A percentile compares a stretch with the other conserved stretches of the same genome.
Conservation (phyloP, 805 yeast genomes). For the Starmerella stigmatis region DNA sequence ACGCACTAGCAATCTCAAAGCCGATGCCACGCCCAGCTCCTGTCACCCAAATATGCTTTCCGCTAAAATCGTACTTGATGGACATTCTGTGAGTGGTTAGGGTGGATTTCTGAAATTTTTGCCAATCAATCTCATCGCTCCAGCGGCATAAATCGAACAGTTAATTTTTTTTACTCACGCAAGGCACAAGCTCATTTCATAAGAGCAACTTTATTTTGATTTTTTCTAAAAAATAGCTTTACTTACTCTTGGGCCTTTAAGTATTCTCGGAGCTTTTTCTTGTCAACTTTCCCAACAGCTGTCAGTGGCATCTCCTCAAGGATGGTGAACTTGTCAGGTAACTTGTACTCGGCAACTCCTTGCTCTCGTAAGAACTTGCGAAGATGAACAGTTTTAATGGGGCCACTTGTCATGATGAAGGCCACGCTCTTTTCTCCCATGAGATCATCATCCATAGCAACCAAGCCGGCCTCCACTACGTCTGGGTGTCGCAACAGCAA, state of each 20-base stretch:
- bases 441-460: conserved; percentile 17
- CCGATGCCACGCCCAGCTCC: conserved; percentile 20
- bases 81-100: conserved; percentile 8
- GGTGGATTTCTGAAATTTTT: background rate
- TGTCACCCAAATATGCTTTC: conserved; percentile 10
- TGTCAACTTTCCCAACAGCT: conserved; percentile 18
- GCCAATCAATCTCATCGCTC: background rate
- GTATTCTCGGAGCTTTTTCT: conserved; percentile 9
- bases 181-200: no score
- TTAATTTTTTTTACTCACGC: no score
- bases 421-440: conserved; percentile 19
- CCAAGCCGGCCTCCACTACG: conserved; percentile 16
- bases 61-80: conserved; percentile 7
- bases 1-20: conserved; percentile 6
- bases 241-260: background rate
- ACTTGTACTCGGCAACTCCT: conserved; percentile 19
- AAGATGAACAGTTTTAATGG: conserved; percentile 10
- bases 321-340: conserved; percentile 14
- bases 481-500: conserved; percentile 16
- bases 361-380: conserved; percentile 17
- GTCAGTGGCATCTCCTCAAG: conserved; percentile 18
- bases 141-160: no score
- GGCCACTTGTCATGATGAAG: conserved; percentile 12
- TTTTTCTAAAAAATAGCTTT: background rate
- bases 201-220: no score